Conservation (phyloP, 1,284 basidiomycete species). For the Cryptococcus hybrid region DNA sequence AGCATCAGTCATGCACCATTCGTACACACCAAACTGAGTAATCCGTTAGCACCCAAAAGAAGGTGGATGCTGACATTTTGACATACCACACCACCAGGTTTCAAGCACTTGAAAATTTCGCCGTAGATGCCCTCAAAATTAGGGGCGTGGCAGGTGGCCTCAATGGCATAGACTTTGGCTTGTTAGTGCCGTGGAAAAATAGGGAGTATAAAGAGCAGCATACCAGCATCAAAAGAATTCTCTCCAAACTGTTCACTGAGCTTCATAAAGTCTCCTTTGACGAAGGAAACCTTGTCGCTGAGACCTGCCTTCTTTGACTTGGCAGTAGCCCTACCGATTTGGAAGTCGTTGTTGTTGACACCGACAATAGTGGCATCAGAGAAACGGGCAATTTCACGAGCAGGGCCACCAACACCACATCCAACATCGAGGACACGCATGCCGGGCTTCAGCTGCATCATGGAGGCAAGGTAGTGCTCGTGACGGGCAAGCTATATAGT, state of each 20-base stretch:
- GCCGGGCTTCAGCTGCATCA: slow-evolving; percentile 77
- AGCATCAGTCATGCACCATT: slow-evolving; percentile 97
- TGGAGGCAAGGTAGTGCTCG: slow-evolving; percentile 92
- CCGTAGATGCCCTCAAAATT: slow-evolving; percentile 94
- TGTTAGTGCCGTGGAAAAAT: slow-evolving; percentile 1
- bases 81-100: slow-evolving; percentile 91
- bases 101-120: slow-evolving; percentile 90
- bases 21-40: slow-evolving; percentile 88
- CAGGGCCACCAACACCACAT: slow-evolving; percentile 96
- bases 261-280: slow-evolving; percentile 96
- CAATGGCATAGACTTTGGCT: slow-evolving; percentile 83
- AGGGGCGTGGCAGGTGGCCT: slow-evolving; percentile 96
- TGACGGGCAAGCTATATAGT: slow-evolving; percentile 74
- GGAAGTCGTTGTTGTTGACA: slow-evolving; percentile 97
- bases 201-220: slow-evolving; percentile 27
- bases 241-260: slow-evolving; percentile 88
- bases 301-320: slow-evolving; percentile 82
- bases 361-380: slow-evolving; percentile 83
- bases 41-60: background rate
- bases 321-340: slow-evolving; percentile 77
- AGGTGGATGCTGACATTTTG: background rate
- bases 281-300: slow-evolving; percentile 72
- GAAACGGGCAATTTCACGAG: slow-evolving; percentile 91
- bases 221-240: slow-evolving; percentile 90
- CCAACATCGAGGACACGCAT: slow-evolving; percentile 98